These are phyloP conservation scores for Tephrocybe rancida DNA, from an alignment of 768 basidiomycete species.

Conservation along the genomic window DNA sequence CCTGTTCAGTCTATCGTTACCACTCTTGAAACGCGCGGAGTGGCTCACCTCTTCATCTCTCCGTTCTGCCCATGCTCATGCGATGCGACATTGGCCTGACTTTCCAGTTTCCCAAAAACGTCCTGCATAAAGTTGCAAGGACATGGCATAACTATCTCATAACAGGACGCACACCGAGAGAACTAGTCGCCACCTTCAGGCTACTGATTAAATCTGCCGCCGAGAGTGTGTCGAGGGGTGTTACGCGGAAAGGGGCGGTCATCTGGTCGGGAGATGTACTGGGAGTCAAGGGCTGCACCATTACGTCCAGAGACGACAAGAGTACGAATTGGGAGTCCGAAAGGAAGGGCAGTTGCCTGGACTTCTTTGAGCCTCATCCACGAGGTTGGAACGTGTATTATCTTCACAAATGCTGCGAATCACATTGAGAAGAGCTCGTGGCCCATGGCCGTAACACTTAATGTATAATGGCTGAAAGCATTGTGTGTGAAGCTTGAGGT, in stretches of 20 bases:
- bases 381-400: constrained; percentile 17
- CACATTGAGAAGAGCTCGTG: constrained; percentile 8
- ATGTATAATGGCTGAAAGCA: too few species aligned
- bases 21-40: neutral
- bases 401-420: constrained; percentile 4
- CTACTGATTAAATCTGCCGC: constrained; percentile 13
- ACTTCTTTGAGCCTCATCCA: constrained; percentile 3
- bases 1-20: neutral
- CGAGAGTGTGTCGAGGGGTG: constrained; percentile 16
- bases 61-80: constrained; percentile 33
- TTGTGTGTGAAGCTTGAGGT: neutral
- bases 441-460: too few species aligned
- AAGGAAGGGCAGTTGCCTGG: neutral
- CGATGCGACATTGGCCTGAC: constrained; percentile 44
- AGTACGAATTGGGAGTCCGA: constrained; percentile 2
- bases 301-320: neutral
- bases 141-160: neutral
- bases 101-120: constrained; percentile 45
- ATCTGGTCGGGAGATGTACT: constrained; percentile 12
- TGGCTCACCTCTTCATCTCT: constrained; percentile 41
- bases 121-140: constrained; percentile 28
- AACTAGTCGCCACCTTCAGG: constrained; percentile 31
- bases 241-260: constrained; percentile 3
- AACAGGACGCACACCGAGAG: constrained; percentile 28
- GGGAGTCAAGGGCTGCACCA: constrained; percentile 22